Base-by-base conservation (phyloP, 176 grass and related monocot species). In the Oryza glaberrima region DNA sequence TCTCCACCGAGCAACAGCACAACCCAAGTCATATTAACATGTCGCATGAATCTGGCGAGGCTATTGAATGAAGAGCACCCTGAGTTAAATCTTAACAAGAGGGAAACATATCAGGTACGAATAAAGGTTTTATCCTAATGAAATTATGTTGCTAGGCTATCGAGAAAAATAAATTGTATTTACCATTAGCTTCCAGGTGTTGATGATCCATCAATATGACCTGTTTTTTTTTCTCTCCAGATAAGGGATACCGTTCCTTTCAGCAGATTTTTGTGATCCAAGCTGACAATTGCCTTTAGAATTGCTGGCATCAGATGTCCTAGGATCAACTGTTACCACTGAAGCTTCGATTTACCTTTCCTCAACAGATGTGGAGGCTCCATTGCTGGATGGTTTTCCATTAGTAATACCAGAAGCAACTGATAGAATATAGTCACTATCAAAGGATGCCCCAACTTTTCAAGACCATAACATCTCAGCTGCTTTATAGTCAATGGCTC, bases 391-490 rank as follows among this genome's bases (percentile, higher is more conserved):
- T 58, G 83, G 66, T 67, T 91, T 88, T n/a, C 78, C 90, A 88
- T 88, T 89, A 75, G 72, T 86, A 69, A 75, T 75, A 82, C 77
- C 84, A 35, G 73, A 84, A 83, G 85, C 80, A 84, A 87, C 90
- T 36, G 88, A 88, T 56, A 88, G 65, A 81, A 87, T 32, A 86
- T 89, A 89, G 68, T 92, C 86, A 67, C 78, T 85, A 54, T 93
- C 90, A n/a, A 76, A 79, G 41, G 80, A 69, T 72, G 69, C 67
- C 23, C 46, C 64, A 86, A 69, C 73, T 94, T 88, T 73, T 36
- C 25, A 69, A 60, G 83, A 87, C 41, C 61, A 9, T 67, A 58
- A 81, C 69, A 38, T 38, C 63, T 85, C 85, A 70, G 79, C 45
- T 88, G 88, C 77, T 82, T 90, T 41, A 72, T 56, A 84, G 16